Evolutionary conservation across 2,329 filamentous ascomycete species (phyloP).

Genomic region (Mycosphaerella sp.): DNA sequence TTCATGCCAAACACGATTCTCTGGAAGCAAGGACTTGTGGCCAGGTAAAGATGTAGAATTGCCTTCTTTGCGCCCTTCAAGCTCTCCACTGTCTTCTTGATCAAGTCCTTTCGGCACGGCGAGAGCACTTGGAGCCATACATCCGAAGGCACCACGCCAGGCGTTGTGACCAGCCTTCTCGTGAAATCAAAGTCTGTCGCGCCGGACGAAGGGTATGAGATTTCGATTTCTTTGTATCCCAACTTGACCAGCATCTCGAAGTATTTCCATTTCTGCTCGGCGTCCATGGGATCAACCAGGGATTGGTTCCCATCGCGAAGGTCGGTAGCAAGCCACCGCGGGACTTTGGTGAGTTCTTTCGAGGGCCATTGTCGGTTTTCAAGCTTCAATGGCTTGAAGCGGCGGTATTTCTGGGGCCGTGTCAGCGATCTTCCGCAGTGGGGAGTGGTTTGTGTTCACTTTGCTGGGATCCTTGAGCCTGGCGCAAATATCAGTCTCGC

Average conservation of each 20-base stretch:
- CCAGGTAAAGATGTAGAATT: slow-evolving; percentile 91
- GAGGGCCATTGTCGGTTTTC: slow-evolving; percentile 75
- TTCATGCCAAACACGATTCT: slow-evolving; percentile 82
- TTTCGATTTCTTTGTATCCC: slow-evolving; percentile 96
- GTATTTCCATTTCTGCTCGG: slow-evolving; percentile 89
- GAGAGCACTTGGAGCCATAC: slow-evolving; percentile 89
- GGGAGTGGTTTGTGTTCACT: not conserved
- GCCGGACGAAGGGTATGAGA: slow-evolving; percentile 90
- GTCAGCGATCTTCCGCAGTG: slow-evolving; percentile 36
- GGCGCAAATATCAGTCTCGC: slow-evolving; percentile 3
- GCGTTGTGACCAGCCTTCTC: slow-evolving; percentile 74
- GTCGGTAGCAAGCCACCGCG: slow-evolving; percentile 85
- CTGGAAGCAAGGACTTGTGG: slow-evolving; percentile 93
- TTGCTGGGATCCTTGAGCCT: slow-evolving; percentile 48
- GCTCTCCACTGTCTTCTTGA: slow-evolving; percentile 80
- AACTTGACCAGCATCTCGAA: slow-evolving; percentile 90
- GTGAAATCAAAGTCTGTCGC: slow-evolving; percentile 97
- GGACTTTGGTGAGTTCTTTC: slow-evolving; percentile 74
- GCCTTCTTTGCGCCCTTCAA: slow-evolving; percentile 86
- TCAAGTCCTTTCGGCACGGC: slow-evolving; percentile 86
- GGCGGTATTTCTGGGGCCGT: slow-evolving; percentile 63
- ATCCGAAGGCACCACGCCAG: slow-evolving; percentile 76
- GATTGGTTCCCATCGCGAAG: slow-evolving; percentile 92
- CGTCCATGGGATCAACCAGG: slow-evolving; percentile 89
- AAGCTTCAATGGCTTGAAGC: slow-evolving; percentile 60